Conservation (phyloP, 371 early-diverging fungal genomes). For the Rhizomucor miehei region DNA sequence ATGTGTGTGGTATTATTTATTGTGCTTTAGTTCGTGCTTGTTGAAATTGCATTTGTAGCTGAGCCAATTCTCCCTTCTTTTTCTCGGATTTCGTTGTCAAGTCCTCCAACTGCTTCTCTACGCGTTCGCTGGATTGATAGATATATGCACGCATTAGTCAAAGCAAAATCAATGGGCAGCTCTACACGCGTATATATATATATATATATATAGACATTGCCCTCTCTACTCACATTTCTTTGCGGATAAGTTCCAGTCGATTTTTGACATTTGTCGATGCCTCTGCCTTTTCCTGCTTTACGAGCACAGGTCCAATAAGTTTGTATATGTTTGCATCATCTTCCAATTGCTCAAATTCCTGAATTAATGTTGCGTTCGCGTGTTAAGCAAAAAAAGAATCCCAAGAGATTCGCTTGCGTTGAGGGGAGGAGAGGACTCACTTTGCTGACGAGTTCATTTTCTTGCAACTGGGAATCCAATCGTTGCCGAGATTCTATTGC, state of each 20-base stretch:
- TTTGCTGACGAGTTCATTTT: slow-evolving; percentile 90
- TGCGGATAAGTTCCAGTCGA: slow-evolving; percentile 86
- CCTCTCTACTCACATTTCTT: slow-evolving; percentile 83
- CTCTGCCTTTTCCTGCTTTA: slow-evolving; percentile 88
- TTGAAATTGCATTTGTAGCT: slow-evolving; percentile 24
- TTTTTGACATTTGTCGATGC: slow-evolving; percentile 88
- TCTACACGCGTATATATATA: too few relatives aligned
- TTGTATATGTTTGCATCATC: slow-evolving; percentile 88
- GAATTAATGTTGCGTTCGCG: background rate
- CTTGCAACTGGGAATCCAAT: slow-evolving; percentile 92
- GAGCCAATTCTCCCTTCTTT: slow-evolving; percentile 23
- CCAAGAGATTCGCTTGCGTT: background rate
- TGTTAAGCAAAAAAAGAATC: background rate
- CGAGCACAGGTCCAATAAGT: slow-evolving; percentile 92
- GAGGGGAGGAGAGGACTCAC: slow-evolving; percentile 26
- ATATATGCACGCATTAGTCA: too few relatives aligned
- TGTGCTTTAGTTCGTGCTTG: background rate
- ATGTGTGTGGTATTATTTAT: too few relatives aligned
- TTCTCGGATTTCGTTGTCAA: slow-evolving; percentile 18
- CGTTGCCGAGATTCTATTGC: slow-evolving; percentile 77
- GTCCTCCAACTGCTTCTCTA: slow-evolving; percentile 71
- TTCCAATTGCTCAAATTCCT: slow-evolving; percentile 86
- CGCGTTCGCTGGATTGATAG: slow-evolving; percentile 61
- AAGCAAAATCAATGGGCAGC: too few relatives aligned
- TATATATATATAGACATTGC: too few relatives aligned